These are phyloP conservation scores for Mycena sanguinolenta DNA, from an alignment of 768 basidiomycete species.

Conservation along the genomic window DNA sequence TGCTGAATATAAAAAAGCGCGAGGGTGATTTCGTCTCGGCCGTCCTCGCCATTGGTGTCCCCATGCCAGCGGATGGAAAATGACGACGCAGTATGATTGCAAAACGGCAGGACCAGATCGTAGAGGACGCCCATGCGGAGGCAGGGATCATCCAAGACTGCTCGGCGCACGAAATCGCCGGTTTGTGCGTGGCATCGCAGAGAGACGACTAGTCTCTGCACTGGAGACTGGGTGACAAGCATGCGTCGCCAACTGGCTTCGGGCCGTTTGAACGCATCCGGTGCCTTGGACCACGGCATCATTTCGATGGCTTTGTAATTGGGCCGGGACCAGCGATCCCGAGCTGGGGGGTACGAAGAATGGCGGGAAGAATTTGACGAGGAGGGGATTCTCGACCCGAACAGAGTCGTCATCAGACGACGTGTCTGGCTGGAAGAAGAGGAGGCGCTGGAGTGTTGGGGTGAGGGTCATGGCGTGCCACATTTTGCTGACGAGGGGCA, in stretches of 20 bases:
- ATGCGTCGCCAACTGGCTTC: constrained; percentile 19
- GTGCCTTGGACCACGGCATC: constrained; percentile 9
- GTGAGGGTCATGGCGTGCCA: not conserved
- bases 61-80: not conserved
- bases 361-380: not conserved
- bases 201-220: not conserved
- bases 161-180: not conserved
- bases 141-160: not conserved
- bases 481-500: constrained; percentile 5
- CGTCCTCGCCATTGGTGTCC: too few relatives aligned
- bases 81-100: not conserved
- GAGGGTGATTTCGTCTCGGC: too few relatives aligned
- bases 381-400: not conserved
- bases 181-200: not conserved
- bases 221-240: constrained; percentile 14
- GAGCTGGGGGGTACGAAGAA: not conserved
- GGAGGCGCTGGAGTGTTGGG: not conserved
- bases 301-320: not conserved
- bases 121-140: constrained; percentile 7
- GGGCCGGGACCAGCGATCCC: not conserved
- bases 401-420: too few relatives aligned
- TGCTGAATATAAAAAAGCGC: too few relatives aligned
- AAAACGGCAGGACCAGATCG: not conserved
- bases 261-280: constrained; percentile 1
- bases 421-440: constrained; percentile 15